These are phyloP conservation scores for Botrytis cinerea DNA, from an alignment of 2,329 filamentous ascomycete species.

Conservation along the genomic window DNA sequence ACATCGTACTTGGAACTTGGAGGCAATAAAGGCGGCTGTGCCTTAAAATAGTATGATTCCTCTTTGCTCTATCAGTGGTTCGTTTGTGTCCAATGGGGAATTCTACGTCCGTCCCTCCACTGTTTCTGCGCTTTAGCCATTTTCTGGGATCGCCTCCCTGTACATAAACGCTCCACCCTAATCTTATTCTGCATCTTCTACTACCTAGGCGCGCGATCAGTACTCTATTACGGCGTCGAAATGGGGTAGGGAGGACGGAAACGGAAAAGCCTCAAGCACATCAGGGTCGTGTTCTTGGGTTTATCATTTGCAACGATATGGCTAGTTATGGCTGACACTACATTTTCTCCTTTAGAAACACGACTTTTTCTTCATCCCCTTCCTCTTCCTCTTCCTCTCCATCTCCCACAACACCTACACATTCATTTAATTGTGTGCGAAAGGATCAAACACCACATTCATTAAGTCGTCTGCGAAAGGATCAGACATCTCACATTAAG, in stretches of 20 bases:
- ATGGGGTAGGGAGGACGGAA: constrained; percentile 10
- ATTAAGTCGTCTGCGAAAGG: constrained; percentile 11
- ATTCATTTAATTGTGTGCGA: constrained; percentile 10
- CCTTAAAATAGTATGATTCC: constrained; percentile 16
- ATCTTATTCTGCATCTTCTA: constrained; percentile 15
- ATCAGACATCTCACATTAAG: constrained; percentile 5
- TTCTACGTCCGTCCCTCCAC: neutral
- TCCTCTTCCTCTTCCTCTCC: constrained; percentile 6
- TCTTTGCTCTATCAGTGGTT: constrained; percentile 7
- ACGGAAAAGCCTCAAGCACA: constrained; percentile 4
- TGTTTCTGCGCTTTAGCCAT: constrained; percentile 18
- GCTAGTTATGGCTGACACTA: constrained; percentile 9
- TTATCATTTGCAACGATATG: neutral
- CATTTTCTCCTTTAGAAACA: constrained; percentile 14
- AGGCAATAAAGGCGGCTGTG: neutral
- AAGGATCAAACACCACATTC: constrained; percentile 17
- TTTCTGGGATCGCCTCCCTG: constrained; percentile 15
- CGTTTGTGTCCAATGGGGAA: neutral
- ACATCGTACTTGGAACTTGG: neutral
- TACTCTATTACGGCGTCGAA: constrained; percentile 6
- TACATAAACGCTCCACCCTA: constrained; percentile 20
- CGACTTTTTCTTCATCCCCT: neutral
- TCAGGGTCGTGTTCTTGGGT: neutral
- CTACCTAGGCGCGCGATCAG: constrained; percentile 19
- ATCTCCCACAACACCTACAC: neutral